Percentiles rank a stretch among this genome's conserved stretches.
Conservation (phyloP, 495 filamentous ascomycete genomes). For the Alectoria sarmentosa region DNA sequence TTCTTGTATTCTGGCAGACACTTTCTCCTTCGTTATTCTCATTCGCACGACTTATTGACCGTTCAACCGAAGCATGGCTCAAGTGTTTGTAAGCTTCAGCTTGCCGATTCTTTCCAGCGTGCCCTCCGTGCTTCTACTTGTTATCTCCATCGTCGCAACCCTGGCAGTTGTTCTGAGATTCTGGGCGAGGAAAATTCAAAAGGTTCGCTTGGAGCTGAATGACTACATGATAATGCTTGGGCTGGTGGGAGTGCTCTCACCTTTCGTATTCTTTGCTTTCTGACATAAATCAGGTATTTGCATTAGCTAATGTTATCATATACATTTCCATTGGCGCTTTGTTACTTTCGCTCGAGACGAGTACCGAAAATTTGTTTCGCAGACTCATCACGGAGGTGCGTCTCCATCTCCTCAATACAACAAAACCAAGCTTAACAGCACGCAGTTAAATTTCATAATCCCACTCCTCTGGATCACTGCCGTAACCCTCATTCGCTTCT, state of each 20-base stretch:
- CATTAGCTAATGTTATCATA: slow-evolving; percentile 4
- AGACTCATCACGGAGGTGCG: neutral
- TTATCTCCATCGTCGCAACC: slow-evolving; percentile 13
- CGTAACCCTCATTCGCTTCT: too few species aligned
- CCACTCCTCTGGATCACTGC: too few species aligned
- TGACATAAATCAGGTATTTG: slow-evolving; percentile 10
- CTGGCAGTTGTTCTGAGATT: slow-evolving; percentile 15
- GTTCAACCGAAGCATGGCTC: neutral
- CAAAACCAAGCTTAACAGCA: neutral
- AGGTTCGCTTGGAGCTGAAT: slow-evolving; percentile 6
- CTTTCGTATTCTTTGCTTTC: neutral
- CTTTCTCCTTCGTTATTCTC: neutral
- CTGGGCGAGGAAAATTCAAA: slow-evolving; percentile 22
- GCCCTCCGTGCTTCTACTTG: neutral
- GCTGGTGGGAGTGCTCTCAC: slow-evolving; percentile 9
- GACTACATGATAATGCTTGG: slow-evolving; percentile 18
- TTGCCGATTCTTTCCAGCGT: neutral
- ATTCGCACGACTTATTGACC: neutral
- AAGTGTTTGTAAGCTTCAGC: neutral
- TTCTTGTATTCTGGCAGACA: neutral
- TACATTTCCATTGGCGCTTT: neutral
- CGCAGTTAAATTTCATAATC: neutral
- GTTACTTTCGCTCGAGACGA: neutral
- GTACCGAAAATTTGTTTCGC: too few species aligned
- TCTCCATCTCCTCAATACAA: neutral